Evolutionary conservation across 257 asterid species (phyloP), one percentile per base, ranked within the genome.

Genomic region (Nyctanthes arbortristis): DNA sequence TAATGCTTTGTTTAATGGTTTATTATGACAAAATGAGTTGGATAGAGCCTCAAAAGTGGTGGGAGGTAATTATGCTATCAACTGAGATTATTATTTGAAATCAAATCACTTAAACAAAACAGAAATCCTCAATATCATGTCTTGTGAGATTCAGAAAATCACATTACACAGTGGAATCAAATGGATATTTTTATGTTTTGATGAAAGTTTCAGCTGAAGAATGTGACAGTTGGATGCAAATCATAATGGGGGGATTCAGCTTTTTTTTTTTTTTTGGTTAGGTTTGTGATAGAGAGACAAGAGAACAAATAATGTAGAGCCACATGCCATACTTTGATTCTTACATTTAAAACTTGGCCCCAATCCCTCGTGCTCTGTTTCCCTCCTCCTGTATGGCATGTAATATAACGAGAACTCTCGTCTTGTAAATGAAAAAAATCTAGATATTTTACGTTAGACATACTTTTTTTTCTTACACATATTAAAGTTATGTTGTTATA

Each of bases 341-440:
- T 4, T 10, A 61, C 29, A 18, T 14, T 68, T 16, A 63, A n/a
- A 16, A 20, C 20, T 43, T 73, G 73, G 73, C 77, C 82, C 82
- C 60, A 73, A 73, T n/a, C 82, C 73, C 79, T 65, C 77, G 69
- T 69, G 82, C 73, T 45, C 39, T 61, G 63, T 64, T 62, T 54
- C 59, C 59, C 65, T 24, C 37, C 5, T 40, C n/a, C n/a, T n/a
- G n/a, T n/a, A n/a, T n/a, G n/a, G n/a, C n/a, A n/a, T n/a, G n/a
- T n/a, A n/a, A n/a, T n/a, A n/a, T n/a, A n/a, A n/a, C n/a, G n/a
- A n/a, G n/a, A n/a, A n/a, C n/a, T n/a, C n/a, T n/a, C n/a, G n/a
- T n/a, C n/a, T n/a, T n/a, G n/a, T n/a, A n/a, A n/a, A n/a, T n/a
- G n/a, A n/a, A n/a, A n/a, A n/a, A n/a, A n/a, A n/a, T n/a, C n/a